Base-by-base conservation (phyloP, 331 rosid species). In the Dryas integrifolia region DNA sequence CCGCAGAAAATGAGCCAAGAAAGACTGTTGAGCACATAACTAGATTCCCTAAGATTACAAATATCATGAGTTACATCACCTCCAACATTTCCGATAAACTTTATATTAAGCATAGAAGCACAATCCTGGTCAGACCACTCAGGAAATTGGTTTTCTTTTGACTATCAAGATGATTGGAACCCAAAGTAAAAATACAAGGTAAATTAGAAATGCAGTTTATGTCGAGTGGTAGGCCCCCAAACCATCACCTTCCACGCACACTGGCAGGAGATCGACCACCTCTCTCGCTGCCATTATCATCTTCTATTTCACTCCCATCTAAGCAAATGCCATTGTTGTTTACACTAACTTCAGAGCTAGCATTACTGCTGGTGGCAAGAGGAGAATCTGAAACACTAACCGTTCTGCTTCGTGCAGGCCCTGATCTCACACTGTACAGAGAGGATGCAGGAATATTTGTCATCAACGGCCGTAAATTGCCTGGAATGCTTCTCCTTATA, bases 361-460 rank as follows among this genome's bases (percentile, higher is more conserved):
- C 98, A 58, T 92, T 92, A 65, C 98, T 92, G 85, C 97, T 92
- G 3, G 97, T 90, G 70, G 97, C 96, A 58, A 87, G 93, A 65
- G 98, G 98, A 44, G 98, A 92, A 74, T 85, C 97, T 5, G 93
- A 90, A 77, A 88, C 87, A 62, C 97, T 88, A 62, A 92, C 53
- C 45, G 96, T 85, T 84, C 92, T 88, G 83, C 97, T 84, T 76
- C 96, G 90, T 21, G 86, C 85, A 61, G 96, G 84, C 71, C 97
- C 97, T 38, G 96, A 87, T 81, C 98, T 85, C 86, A 92, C 96
- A 30, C 97, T 92, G 74, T 90, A 88, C 97, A 92, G 83, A 41
- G 98, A 90, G 57, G 98, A 92, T 70, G 98, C 97, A 40, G 98
- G 98, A 77, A 92, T 92, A 79, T 92, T 92, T 79, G 97, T 92